phyloP scores from a whole-genome alignment of 306 rosid species.

The Pachyrhizus erosus region DNA sequence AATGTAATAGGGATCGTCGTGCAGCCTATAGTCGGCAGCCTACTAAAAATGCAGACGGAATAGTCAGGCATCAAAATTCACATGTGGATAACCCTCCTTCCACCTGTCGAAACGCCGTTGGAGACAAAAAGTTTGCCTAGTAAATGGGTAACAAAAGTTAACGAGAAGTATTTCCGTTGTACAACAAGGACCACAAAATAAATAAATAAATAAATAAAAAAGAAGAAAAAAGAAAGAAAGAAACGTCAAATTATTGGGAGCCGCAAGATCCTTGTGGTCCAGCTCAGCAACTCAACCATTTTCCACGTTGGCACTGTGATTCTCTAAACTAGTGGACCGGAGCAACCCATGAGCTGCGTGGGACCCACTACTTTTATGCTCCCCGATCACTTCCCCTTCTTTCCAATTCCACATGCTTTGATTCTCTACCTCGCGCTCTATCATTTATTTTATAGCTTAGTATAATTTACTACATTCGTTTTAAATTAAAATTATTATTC shows the following conservation, averaged over 20 bases:
- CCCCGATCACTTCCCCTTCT: not conserved
- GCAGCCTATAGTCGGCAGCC: not conserved
- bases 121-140: not conserved
- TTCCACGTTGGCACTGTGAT: conserved; percentile 2
- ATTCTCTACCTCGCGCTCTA: too few species aligned
- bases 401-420: too few species aligned
- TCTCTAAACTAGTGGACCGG: conserved; percentile 39
- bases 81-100: not conserved
- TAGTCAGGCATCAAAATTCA: not conserved
- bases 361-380: conserved; percentile 37
- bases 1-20: not conserved
- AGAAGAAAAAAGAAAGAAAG: not conserved
- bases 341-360: conserved; percentile 10
- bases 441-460: too few species aligned
- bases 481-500: too few species aligned
- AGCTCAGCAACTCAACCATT: too few species aligned
- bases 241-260: conserved; percentile 14
- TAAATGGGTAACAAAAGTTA: conserved; percentile 1
- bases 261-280: conserved; percentile 35
- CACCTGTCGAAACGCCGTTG: not conserved
- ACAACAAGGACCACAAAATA: not conserved
- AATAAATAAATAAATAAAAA: too few species aligned
- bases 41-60: not conserved
- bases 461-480: too few species aligned
- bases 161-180: not conserved